Conservation (phyloP, 371 early-diverging fungal species). For the Mucor velutinosus region DNA sequence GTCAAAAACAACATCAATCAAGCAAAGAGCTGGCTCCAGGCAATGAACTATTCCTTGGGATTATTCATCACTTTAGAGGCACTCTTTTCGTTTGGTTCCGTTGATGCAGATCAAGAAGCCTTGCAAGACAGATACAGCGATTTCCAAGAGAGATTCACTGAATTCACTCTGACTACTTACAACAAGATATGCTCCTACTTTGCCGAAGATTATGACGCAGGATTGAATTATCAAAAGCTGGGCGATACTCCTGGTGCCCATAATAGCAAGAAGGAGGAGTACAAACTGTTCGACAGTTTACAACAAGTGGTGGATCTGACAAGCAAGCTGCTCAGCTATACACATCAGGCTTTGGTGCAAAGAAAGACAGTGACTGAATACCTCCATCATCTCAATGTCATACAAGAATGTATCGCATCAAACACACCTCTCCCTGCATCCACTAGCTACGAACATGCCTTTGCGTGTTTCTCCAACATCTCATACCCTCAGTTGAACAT, state of each 20-base stretch:
- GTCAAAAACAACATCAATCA: not conserved
- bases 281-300: not conserved
- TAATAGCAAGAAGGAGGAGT: not conserved
- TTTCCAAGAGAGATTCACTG: not conserved
- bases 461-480: not conserved
- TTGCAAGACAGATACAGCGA: not conserved
- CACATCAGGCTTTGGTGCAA: not conserved
- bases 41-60: not conserved
- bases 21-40: not conserved
- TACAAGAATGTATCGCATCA: not conserved
- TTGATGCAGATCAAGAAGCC: not conserved
- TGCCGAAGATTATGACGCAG: not conserved
- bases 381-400: not conserved
- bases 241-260: not conserved
- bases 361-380: not conserved
- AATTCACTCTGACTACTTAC: not conserved
- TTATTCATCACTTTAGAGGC: not conserved
- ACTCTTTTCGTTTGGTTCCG: not conserved
- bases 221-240: constrained; percentile 2
- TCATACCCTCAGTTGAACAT: not conserved
- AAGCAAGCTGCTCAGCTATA: not conserved
- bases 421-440: not conserved
- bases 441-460: not conserved
- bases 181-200: constrained; percentile 2
- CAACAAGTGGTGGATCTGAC: not conserved